phyloP scores from a whole-genome alignment of 164 flowering plant genomes.

The Tetracentron sinense region DNA sequence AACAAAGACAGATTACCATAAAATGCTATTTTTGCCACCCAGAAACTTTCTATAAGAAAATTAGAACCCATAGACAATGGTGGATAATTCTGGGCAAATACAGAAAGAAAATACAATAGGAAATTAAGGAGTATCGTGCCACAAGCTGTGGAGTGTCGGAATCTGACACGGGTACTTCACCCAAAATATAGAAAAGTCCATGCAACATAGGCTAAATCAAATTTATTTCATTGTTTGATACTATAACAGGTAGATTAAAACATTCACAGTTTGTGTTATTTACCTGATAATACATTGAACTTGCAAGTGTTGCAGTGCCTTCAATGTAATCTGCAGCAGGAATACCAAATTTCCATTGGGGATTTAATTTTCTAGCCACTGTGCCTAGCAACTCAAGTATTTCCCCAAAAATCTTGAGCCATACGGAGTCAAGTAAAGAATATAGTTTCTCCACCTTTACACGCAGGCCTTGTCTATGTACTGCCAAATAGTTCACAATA shows the following conservation, averaged over 20 bases:
- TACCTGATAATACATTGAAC: constrained; percentile 84
- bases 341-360: constrained; percentile 74
- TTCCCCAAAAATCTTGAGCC: constrained; percentile 54
- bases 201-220: too few species aligned
- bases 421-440: constrained; percentile 49
- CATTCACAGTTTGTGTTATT: neutral
- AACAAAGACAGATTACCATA: too few species aligned
- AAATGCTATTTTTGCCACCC: too few species aligned
- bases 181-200: too few species aligned
- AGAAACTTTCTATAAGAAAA: too few species aligned
- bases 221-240: neutral
- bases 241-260: neutral
- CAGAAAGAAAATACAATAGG: too few species aligned
- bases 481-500: constrained; percentile 82
- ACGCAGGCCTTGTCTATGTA: constrained; percentile 74
- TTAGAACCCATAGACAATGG: too few species aligned
- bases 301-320: constrained; percentile 78
- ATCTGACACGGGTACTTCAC: too few species aligned
- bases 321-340: constrained; percentile 69
- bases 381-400: constrained; percentile 54
- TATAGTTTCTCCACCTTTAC: constrained; percentile 62
- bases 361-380: constrained; percentile 57
- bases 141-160: too few species aligned
- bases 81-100: too few species aligned
- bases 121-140: too few species aligned